Conservation (phyloP, 306 rosid genomes). For the Begonia fuchsioides region DNA sequence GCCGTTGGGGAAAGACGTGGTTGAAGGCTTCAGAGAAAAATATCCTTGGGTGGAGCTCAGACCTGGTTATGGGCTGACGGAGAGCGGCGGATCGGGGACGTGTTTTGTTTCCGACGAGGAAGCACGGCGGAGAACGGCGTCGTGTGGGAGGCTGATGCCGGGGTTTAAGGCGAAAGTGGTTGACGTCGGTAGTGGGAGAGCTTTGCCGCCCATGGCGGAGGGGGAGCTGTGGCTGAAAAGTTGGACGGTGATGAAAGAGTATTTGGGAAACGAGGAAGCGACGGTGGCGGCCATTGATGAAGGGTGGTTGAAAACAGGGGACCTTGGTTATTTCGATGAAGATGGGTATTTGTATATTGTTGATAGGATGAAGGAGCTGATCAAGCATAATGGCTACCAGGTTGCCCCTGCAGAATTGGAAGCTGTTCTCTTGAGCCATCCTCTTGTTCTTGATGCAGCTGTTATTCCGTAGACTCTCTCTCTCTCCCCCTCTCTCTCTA, state of each 20-base stretch:
- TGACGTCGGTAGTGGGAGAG: constrained; percentile 38
- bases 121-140: constrained; percentile 31
- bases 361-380: constrained; percentile 78
- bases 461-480: constrained; percentile 55
- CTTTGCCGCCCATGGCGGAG: constrained; percentile 44
- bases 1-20: constrained; percentile 58
- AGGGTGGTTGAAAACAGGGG: constrained; percentile 85
- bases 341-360: constrained; percentile 51
- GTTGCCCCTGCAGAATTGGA: constrained; percentile 96
- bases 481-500: constrained; percentile 7
- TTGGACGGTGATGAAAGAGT: constrained; percentile 58
- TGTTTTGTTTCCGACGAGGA: constrained; percentile 26
- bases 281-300: constrained; percentile 39
- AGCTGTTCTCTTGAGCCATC: constrained; percentile 63
- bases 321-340: constrained; percentile 62
- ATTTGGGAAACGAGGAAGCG: constrained; percentile 59
- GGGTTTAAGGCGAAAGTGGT: constrained; percentile 49
- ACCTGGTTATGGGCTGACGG: constrained; percentile 80
- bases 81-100: constrained; percentile 46
- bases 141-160: constrained; percentile 55
- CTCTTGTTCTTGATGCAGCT: constrained; percentile 69
- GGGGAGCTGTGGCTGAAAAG: constrained; percentile 83
- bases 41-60: constrained; percentile 85
- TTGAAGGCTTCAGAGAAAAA: constrained; percentile 35
- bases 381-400: constrained; percentile 86